Evolutionary conservation across 108 stramenopile genomes (phyloP), one percentile per base, ranked within the genome.

Genomic region (Seminavis robusta): DNA sequence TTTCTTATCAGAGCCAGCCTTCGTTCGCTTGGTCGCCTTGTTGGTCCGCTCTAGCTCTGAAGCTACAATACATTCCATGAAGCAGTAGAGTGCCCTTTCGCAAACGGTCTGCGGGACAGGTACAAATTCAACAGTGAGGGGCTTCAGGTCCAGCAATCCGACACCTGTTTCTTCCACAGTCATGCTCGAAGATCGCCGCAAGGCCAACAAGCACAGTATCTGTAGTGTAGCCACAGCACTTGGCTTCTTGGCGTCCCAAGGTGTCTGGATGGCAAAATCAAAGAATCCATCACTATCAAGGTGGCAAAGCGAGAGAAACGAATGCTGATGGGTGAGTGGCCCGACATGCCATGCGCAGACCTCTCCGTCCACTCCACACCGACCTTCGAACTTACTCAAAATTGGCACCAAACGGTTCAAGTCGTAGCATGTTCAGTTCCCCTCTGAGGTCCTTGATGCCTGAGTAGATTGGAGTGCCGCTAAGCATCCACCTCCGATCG

Each of bases 281-380:
- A 88, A 94, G 57, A 90, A 94, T 7, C 92, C 92, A 58, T 94
- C 92, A n/a, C n/a, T n/a, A n/a, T n/a, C n/a, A n/a, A n/a, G n/a
- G n/a, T n/a, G n/a, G n/a, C n/a, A n/a, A n/a, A n/a, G n/a, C n/a
- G n/a, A n/a, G n/a, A n/a, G n/a, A n/a, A n/a, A n/a, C n/a, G n/a
- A n/a, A n/a, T n/a, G n/a, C n/a, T n/a, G n/a, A n/a, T n/a, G n/a
- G n/a, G n/a, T n/a, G n/a, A n/a, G n/a, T n/a, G n/a, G n/a, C n/a
- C n/a, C n/a, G n/a, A n/a, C n/a, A n/a, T n/a, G n/a, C n/a, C n/a
- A n/a, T n/a, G n/a, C n/a, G n/a, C n/a, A n/a, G n/a, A n/a, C n/a
- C n/a, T n/a, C n/a, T n/a, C n/a, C n/a, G n/a, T n/a, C n/a, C n/a
- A n/a, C n/a, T n/a, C n/a, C n/a, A n/a, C n/a, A n/a, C n/a, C n/a